Conservation (phyloP, 2,329 filamentous ascomycete species). For the Truncatella angustata region DNA sequence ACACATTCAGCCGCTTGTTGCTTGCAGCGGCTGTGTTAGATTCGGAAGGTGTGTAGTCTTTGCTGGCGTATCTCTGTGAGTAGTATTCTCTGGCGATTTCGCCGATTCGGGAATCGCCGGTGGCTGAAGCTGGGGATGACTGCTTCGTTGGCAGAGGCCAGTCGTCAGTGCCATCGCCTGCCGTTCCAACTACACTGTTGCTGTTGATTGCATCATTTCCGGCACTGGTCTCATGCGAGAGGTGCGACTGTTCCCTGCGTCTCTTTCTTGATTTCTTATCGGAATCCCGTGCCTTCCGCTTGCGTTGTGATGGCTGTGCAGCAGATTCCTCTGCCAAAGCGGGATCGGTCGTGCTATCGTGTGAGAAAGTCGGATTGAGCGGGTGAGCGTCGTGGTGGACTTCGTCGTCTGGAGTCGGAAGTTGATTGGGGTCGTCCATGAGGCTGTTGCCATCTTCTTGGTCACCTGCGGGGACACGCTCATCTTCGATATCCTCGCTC, state of each 20-base stretch:
- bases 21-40: neutral
- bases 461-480: slow-evolving; percentile 1
- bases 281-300: slow-evolving; percentile 16
- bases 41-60: neutral
- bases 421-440: slow-evolving; percentile 4
- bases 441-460: too few species aligned
- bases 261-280: slow-evolving; percentile 13
- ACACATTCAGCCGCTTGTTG: neutral
- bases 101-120: slow-evolving; percentile 16
- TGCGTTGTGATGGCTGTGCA: slow-evolving; percentile 10
- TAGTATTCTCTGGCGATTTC: slow-evolving; percentile 23
- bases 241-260: slow-evolving; percentile 12
- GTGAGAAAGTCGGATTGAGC: too few species aligned
- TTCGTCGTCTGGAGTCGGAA: slow-evolving; percentile 6
- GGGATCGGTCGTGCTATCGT: too few species aligned
- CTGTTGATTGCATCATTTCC: neutral
- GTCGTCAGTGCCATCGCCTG: neutral
- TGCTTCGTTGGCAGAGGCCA: neutral
- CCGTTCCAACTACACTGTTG: neutral
- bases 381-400: neutral
- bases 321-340: neutral
- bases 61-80: slow-evolving; percentile 16
- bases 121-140: neutral
- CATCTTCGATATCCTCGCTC: slow-evolving; percentile 7
- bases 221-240: neutral